Percentiles rank a stretch among this genome's conserved stretches.
Evolutionary conservation across 1,139 yeast genomes (phyloP).

Genomic region (Candida buenavistaensis): DNA sequence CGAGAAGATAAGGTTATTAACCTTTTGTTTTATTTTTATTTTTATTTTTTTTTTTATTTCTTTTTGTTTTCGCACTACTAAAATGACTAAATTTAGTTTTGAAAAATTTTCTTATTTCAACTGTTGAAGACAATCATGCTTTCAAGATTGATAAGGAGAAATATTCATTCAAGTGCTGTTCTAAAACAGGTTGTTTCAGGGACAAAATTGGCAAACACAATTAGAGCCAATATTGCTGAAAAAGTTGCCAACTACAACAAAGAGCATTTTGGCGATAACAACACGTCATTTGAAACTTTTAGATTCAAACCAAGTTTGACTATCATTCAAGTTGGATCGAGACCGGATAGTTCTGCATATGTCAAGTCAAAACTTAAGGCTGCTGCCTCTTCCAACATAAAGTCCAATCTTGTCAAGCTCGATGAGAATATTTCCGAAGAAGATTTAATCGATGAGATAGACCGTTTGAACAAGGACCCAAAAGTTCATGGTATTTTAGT

Average conservation of each 20-base stretch:
- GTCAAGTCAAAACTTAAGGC: conserved; percentile 76
- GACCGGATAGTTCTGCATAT: conserved; percentile 78
- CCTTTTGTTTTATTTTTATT: background rate
- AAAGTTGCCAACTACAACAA: conserved; percentile 43
- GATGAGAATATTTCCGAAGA: conserved; percentile 57
- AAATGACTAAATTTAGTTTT: too few species aligned
- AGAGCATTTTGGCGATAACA: conserved; percentile 20
- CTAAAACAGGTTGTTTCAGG: conserved; percentile 51
- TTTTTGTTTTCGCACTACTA: background rate
- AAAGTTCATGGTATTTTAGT: conserved; percentile 69
- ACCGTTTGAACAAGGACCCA: conserved; percentile 59
- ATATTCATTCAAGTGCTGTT: too few species aligned
- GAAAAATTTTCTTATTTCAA: too few species aligned
- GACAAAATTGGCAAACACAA: conserved; percentile 40
- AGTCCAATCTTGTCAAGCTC: conserved; percentile 56
- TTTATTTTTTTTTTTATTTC: background rate
- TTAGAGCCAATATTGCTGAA: conserved; percentile 39
- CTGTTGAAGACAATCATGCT: too few species aligned
- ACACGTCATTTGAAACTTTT: conserved; percentile 26
- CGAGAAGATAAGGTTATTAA: background rate
- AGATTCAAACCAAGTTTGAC: conserved; percentile 63
- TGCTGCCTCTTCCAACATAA: conserved; percentile 65
- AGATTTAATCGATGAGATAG: conserved; percentile 55
- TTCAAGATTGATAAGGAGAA: too few species aligned
- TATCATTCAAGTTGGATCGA: conserved; percentile 71